Base-by-base conservation (phyloP, 2,329 filamentous ascomycete genomes). In the Coleophoma cylindrospora region DNA sequence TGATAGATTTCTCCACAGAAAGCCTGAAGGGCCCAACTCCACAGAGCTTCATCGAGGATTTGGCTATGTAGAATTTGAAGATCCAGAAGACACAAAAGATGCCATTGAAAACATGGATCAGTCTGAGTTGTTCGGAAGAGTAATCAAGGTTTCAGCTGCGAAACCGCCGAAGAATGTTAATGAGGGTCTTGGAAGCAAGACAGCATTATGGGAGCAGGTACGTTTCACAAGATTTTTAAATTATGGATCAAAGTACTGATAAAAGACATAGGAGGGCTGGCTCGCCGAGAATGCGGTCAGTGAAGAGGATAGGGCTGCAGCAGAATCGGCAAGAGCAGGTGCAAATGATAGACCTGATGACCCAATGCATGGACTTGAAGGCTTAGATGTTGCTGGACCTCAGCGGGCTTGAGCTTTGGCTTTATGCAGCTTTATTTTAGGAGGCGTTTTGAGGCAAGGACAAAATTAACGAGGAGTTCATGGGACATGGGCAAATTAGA, bases 21-120 rank as follows among this genome's bases (percentile, higher is more conserved):
- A 94, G 69, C 87, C 90, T 50, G 91, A 96, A 65, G 76, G 84
- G 54, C 86, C 87, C 57, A 91, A 89, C 55, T 83, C 87, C 7
- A 83, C 79, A 44, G 89, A 95, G 38, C 74, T 83, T 32, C 94
- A 99, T 68, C 80, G 91, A 47, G 94, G 95, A 1, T 99, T 97
- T 68, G 94, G 91, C 51, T 97, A 99, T 66, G 89, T 99, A 46
- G 94, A 99, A 65, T 99, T 89, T 64, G 91, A 96, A 62, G 80
- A 90, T 50, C 78, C 83, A 12, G 81, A 86, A 50, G 94, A 99
- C 70, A 92, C 91, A 27, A 85, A 85, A 63, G 92, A 97, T 70
- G 94, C 94, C 46, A 96, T 99, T 67, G 91, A 97, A 76, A 99
- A 99, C 66, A 97, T 99, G 92, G 90, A 99, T 66, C 91, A 96